Evolutionary conservation across 768 basidiomycete species (phyloP).

Genomic region (Mycena indigotica): DNA sequence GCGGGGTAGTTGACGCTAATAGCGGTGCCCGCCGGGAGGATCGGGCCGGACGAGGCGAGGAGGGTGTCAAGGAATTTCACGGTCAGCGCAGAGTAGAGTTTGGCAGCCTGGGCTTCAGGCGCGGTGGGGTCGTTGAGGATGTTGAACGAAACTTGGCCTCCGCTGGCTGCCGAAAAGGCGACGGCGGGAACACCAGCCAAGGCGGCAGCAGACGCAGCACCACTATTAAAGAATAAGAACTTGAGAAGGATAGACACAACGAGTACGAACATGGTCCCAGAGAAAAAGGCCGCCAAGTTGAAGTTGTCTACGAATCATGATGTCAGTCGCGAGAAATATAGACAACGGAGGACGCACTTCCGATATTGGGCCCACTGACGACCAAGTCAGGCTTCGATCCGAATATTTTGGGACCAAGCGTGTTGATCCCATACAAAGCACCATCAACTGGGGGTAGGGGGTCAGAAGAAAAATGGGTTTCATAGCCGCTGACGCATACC

Average conservation of each 20-base stretch:
- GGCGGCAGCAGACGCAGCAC: background rate
- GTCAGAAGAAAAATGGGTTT: background rate
- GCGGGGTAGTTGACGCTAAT: conserved; percentile 57
- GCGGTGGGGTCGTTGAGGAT: conserved; percentile 43
- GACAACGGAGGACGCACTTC: conserved; percentile 22
- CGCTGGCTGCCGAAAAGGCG: conserved; percentile 48
- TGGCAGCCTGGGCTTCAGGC: conserved; percentile 38
- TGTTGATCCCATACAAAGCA: conserved; percentile 41
- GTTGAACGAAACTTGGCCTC: conserved; percentile 51
- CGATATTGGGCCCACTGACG: conserved; percentile 40
- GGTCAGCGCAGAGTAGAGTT: conserved; percentile 46
- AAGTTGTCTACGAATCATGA: conserved; percentile 21
- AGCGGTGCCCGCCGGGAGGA: conserved; percentile 43
- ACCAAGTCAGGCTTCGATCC: conserved; percentile 38
- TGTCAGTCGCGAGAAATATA: background rate
- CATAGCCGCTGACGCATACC: no score
- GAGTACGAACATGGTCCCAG: conserved; percentile 27
- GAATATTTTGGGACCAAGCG: conserved; percentile 37
- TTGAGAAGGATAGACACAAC: background rate
- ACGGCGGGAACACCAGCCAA: conserved; percentile 36
- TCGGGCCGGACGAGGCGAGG: conserved; percentile 32
- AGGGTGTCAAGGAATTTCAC: conserved; percentile 40
- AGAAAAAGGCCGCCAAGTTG: conserved; percentile 23
- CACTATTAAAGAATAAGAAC: background rate
- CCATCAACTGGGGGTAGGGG: conserved; percentile 34